Percentiles rank a stretch among this genome's conserved stretches.
These are phyloP conservation scores for Alternaria sp. DNA, from an alignment of 2,329 filamentous ascomycete genomes.

Conservation along the genomic window DNA sequence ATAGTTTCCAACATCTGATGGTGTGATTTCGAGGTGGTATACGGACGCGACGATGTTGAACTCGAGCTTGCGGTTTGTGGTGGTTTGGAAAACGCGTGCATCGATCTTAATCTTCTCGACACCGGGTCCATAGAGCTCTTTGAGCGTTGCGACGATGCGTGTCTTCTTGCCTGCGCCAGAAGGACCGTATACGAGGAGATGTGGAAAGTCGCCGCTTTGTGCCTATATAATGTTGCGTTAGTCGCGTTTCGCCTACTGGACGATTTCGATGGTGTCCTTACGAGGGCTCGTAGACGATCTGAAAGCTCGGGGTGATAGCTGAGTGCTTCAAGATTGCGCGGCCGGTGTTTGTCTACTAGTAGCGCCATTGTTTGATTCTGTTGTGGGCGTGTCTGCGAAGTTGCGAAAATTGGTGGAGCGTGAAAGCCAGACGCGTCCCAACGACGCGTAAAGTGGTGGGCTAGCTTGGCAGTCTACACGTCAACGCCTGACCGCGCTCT, in stretches of 20 bases:
- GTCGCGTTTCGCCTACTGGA: constrained; percentile 9
- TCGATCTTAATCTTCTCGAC: constrained; percentile 99
- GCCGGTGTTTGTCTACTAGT: constrained; percentile 71
- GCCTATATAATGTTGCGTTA: constrained; percentile 64
- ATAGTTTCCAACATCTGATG: constrained; percentile 94
- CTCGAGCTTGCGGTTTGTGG: constrained; percentile 94
- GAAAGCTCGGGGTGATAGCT: constrained; percentile 92
- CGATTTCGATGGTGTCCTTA: constrained; percentile 55
- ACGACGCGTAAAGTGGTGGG: constrained; percentile 40
- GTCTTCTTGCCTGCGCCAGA: constrained; percentile 98
- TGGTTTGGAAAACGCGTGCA: constrained; percentile 94
- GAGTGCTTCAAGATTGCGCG: constrained; percentile 76
- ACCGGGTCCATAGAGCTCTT: constrained; percentile 92
- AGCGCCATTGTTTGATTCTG: constrained; percentile 62
- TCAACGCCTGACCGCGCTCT: constrained; percentile 6
- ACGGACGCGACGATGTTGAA: constrained; percentile 98
- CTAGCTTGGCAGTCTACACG: constrained; percentile 27
- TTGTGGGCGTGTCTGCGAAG: constrained; percentile 4
- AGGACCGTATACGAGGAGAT: constrained; percentile 95
- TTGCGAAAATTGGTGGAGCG: constrained; percentile 19
- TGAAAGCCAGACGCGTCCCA: constrained; percentile 32
- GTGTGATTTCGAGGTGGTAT: constrained; percentile 98
- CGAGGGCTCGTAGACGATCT: constrained; percentile 82
- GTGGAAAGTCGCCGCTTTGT: constrained; percentile 96
- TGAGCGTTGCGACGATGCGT: constrained; percentile 90